phyloP scores from a whole-genome alignment of 2,329 filamentous ascomycete genomes.

The Colletotrichum tanaceti region DNA sequence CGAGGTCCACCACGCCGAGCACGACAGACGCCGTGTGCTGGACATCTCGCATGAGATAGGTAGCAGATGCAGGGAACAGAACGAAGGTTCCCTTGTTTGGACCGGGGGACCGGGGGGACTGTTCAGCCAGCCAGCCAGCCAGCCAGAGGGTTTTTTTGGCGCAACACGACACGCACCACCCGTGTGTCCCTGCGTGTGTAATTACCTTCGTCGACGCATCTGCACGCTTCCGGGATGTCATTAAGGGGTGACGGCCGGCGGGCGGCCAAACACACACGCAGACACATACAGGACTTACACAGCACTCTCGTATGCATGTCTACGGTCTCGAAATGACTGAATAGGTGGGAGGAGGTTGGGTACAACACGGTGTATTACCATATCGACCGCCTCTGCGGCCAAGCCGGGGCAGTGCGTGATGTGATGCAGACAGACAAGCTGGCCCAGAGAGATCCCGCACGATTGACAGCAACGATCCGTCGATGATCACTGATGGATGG shows the following conservation, averaged over 20 bases:
- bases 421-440: conserved; percentile 2
- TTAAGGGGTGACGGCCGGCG: not conserved
- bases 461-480: conserved; percentile 5
- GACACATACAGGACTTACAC: no score
- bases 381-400: no score
- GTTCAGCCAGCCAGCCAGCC: no score
- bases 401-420: not conserved
- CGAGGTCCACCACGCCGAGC: not conserved
- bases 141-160: no score
- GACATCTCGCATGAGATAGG: not conserved
- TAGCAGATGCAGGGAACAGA: not conserved
- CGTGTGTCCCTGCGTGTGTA: conserved; percentile 18
- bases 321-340: not conserved
- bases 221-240: conserved; percentile 25
- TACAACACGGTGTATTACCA: no score
- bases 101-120: no score
- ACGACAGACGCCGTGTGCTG: conserved; percentile 14
- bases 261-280: not conserved
- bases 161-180: not conserved
- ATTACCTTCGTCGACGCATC: conserved; percentile 31
- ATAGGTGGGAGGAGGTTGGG: no score
- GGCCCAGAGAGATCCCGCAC: conserved; percentile 14
- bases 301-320: not conserved
- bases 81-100: no score
- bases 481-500: not conserved